Evolutionary conservation across 2,329 filamentous ascomycete genomes (phyloP), one percentile per base, ranked within the genome.

Genomic region (Teratosphaeria gauchensis): DNA sequence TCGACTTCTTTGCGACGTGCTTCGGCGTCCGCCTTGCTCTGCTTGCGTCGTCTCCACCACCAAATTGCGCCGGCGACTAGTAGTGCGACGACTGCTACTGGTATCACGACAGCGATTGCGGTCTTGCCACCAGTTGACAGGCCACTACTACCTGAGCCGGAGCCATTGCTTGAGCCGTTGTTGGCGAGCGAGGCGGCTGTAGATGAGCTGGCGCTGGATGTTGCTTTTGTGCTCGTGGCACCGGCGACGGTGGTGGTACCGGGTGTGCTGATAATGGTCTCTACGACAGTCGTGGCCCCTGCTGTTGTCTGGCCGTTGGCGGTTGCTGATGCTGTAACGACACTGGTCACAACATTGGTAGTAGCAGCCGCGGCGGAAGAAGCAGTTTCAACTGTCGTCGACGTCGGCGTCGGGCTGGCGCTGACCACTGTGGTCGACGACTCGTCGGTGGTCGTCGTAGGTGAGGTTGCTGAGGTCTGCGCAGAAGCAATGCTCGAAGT

Each of bases 1-100:
- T 97, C 92, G 11, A 96, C 91, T 75, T 99, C 94, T 77, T 96
- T 96, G 63, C 92, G 84, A 55, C 94, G 84, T 68, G 92, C 85
- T 71, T 96, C 94, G 70, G 94, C 90, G 14, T 87, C 88, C 63
- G 85, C 84, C 78, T 90, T 94, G 63, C 86, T 85, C 68, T 89
- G 86, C 77, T 95, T 95, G 63, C 91, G 87, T 77, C 85, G 91
- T 71, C 89, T 85, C 90, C 91, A 99, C 69, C 92, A 84, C 73
- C 89, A 91, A 31, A 96, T 79, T 6, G 85, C 88, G 2, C 83
- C 84, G 8, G 92, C 74, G 2, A 92, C 84, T 24, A 97, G 79
- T 19, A 95, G 74, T 1, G 90, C 90, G 42, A 97, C 90, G 1
- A 87, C 90, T 1, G 86, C 90, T 54, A 99, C 92, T 4, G 94